A percentile compares a stretch with the other conserved stretches of the same genome.
phyloP scores from a whole-genome alignment of 352 stramenopile genomes.

The Globisporangium megalacanthum region DNA sequence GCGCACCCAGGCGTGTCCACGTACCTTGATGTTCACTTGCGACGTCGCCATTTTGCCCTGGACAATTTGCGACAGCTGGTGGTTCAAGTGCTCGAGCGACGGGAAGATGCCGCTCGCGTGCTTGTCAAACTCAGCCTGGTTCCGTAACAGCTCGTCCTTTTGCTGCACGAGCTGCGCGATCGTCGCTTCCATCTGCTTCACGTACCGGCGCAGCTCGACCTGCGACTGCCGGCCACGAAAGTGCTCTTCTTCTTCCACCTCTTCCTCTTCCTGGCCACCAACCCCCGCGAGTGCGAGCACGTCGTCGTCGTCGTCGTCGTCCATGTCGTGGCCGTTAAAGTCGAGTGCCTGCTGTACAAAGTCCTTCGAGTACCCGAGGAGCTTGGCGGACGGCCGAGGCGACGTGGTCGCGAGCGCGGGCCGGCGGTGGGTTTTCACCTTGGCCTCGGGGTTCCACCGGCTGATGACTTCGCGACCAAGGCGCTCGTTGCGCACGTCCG shows the following conservation, averaged over 20 bases:
- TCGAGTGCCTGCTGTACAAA: conserved; percentile 71
- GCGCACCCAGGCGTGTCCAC: not conserved
- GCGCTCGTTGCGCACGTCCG: conserved; percentile 56
- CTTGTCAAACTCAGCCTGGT: conserved; percentile 78
- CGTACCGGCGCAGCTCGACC: conserved; percentile 57
- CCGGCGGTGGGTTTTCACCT: conserved; percentile 24
- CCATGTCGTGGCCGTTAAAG: conserved; percentile 46
- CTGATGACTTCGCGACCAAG: conserved; percentile 26
- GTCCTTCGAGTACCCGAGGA: conserved; percentile 64
- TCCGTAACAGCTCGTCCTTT: conserved; percentile 67
- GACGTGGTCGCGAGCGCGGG: conserved; percentile 25
- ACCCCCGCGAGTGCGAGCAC: not conserved
- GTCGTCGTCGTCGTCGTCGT: conserved; percentile 28
- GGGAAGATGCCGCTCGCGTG: conserved; percentile 81
- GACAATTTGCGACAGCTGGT: conserved; percentile 73
- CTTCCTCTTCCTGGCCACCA: no score
- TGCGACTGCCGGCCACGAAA: conserved; percentile 24
- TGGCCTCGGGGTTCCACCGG: conserved; percentile 40
- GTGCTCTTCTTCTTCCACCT: conserved; percentile 11
- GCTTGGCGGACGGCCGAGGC: conserved; percentile 42
- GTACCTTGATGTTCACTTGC: conserved; percentile 42
- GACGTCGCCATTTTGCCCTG: conserved; percentile 56
- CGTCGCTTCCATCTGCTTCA: conserved; percentile 78
- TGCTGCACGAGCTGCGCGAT: conserved; percentile 74
- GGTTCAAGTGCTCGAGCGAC: conserved; percentile 71